Evolutionary conservation across 768 basidiomycete genomes (phyloP), one percentile per base, ranked within the genome.

Genomic region (Hericium erinaceus): DNA sequence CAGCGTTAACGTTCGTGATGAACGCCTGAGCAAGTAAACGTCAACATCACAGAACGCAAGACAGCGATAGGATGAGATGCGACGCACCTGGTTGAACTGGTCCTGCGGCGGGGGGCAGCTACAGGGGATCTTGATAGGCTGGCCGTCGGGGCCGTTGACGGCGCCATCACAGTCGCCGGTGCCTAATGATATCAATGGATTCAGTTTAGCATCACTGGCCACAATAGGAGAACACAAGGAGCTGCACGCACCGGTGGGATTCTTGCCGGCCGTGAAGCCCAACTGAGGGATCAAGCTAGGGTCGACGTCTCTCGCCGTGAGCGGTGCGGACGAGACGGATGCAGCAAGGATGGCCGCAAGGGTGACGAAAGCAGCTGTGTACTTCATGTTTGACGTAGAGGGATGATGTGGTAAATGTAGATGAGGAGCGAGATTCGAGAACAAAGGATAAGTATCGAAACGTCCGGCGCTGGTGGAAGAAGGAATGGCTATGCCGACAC

Each of bases 161-260:
- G 69, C 69, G 20, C 64, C 64, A 48, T 64, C 64, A 33, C 64
- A 64, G 39, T 64, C 57, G 6, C 55, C 58, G n/a, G 58, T 59
- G n/a, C 58, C 61, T 62, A 33, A 12, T 15, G n/a, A n/a, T 4
- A 6, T n/a, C 4, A 46, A 20, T 3, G 16, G 1, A 20, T 38
- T 15, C 22, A 26, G 12, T 16, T 15, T 37, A 28, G 6, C 11
- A 12, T n/a, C 16, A 4, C 4, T 20, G 13, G 11, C 5, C 16
- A 1, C 33, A 2, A 10, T 8, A 26, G 3, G 2, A 4, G 26
- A 0, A 4, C 26, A 26, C 26, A 26, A 26, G 52, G 39, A 6
- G 41, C 33, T 39, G 54, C 12, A 73, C 60, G 74, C 71, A 64
- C 82, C 83, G 28, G 80, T 81, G 11, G 86, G 85, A 64, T 86